These are phyloP conservation scores for Nosema muscidifuracis DNA, from an alignment of 371 early-diverging fungal species.

Conservation along the genomic window DNA sequence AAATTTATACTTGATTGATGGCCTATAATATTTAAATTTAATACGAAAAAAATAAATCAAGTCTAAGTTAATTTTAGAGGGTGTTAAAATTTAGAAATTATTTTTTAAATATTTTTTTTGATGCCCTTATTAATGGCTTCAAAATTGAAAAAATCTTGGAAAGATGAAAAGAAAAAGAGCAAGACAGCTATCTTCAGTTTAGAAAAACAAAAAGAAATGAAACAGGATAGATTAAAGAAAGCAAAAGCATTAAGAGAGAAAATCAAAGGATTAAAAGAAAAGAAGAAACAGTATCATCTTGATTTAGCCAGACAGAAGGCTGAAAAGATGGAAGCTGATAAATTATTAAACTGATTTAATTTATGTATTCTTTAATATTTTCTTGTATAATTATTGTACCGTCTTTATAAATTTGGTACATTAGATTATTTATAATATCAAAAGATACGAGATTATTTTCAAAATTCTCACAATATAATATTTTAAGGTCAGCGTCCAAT, in stretches of 20 bases:
- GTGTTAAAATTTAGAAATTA: too few relatives aligned
- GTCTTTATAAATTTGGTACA: background rate
- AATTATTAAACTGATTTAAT: constrained; percentile 12
- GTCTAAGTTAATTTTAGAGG: too few relatives aligned
- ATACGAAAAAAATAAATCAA: too few relatives aligned
- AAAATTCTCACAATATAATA: background rate
- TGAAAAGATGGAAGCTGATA: constrained; percentile 9
- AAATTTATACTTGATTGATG: too few relatives aligned
- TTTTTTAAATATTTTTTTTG: background rate
- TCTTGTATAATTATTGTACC: background rate
- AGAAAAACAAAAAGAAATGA: constrained; percentile 18
- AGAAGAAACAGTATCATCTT: constrained; percentile 2
- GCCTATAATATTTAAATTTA: too few relatives aligned
- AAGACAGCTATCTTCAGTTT: constrained; percentile 6
- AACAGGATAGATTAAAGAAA: background rate
- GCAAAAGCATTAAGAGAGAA: constrained; percentile 8
- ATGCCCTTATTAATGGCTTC: constrained; percentile 2
- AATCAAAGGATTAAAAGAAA: constrained; percentile 14
- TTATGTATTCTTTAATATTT: constrained; percentile 1
- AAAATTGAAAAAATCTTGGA: constrained; percentile 17
- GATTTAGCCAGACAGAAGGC: constrained; percentile 16
- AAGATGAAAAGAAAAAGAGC: constrained; percentile 5
- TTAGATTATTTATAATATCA: background rate
- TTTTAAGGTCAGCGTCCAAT: background rate
- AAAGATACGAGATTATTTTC: background rate